These are phyloP conservation scores for Marasmius fiardii DNA, from an alignment of 1,284 basidiomycete species.

Conservation along the genomic window DNA sequence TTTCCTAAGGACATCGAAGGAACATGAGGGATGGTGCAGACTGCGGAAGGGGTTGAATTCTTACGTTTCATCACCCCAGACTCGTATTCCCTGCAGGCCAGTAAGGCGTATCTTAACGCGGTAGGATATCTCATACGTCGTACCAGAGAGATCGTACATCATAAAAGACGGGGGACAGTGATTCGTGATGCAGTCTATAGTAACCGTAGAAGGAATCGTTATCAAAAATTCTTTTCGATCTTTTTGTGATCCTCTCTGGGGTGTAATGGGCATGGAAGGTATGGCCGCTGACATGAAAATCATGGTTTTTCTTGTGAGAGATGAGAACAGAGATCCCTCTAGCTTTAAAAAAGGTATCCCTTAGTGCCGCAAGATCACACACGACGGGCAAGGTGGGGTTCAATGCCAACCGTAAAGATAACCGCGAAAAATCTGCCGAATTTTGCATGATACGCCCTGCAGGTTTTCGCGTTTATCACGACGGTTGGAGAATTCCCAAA, in stretches of 20 bases:
- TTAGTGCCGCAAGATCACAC: too few species aligned
- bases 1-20: neutral
- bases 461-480: too few species aligned
- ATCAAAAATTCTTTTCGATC: neutral
- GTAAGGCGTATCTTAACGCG: neutral
- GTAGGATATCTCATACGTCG: neutral
- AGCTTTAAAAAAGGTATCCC: too few species aligned
- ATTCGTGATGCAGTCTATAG: neutral
- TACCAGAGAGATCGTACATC: neutral
- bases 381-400: neutral
- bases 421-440: neutral
- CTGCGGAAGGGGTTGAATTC: neutral
- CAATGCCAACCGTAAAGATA: neutral
- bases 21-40: neutral
- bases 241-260: neutral
- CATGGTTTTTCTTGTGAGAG: neutral
- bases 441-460: too few species aligned
- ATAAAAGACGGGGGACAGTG: neutral
- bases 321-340: neutral
- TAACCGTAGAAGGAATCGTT: neutral
- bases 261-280: neutral
- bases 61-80: neutral
- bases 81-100: neutral
- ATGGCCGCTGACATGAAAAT: neutral
- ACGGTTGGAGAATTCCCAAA: too few species aligned